A percentile compares a stretch with the other conserved stretches of the same genome.
phyloP scores from a whole-genome alignment of 2,329 filamentous ascomycete species.

The Exophiala spinifera region DNA sequence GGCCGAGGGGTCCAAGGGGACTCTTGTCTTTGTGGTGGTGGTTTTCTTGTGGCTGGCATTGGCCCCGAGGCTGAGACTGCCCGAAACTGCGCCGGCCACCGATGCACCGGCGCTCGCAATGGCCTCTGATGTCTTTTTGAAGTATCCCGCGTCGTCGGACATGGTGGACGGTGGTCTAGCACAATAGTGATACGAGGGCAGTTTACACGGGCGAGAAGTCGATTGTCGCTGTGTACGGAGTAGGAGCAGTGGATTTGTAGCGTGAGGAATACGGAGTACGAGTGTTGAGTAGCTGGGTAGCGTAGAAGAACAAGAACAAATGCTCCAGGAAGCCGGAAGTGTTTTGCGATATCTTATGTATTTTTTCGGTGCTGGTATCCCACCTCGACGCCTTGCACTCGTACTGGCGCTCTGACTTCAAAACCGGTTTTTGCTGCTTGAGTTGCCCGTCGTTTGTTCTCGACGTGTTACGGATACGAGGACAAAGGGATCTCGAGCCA shows the following conservation, averaged over 20 bases:
- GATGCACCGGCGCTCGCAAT: slow-evolving; percentile 24
- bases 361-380: no score
- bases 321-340: no score
- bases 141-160: slow-evolving; percentile 23
- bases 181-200: no score
- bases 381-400: not conserved
- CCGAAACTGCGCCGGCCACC: slow-evolving; percentile 24
- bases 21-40: slow-evolving; percentile 16
- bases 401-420: not conserved
- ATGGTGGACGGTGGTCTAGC: slow-evolving; percentile 6
- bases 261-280: not conserved
- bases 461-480: no score
- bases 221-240: no score
- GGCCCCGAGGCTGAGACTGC: slow-evolving; percentile 21
- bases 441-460: not conserved
- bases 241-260: not conserved
- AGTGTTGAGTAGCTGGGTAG: no score
- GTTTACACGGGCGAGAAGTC: no score
- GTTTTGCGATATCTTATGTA: no score
- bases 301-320: not conserved
- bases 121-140: slow-evolving; percentile 26
- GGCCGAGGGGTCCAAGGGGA: not conserved
- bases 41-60: slow-evolving; percentile 26
- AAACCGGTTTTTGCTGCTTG: not conserved
- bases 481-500: not conserved